These are phyloP conservation scores for Amanita polypyramis DNA, from an alignment of 768 basidiomycete species.

Conservation along the genomic window DNA sequence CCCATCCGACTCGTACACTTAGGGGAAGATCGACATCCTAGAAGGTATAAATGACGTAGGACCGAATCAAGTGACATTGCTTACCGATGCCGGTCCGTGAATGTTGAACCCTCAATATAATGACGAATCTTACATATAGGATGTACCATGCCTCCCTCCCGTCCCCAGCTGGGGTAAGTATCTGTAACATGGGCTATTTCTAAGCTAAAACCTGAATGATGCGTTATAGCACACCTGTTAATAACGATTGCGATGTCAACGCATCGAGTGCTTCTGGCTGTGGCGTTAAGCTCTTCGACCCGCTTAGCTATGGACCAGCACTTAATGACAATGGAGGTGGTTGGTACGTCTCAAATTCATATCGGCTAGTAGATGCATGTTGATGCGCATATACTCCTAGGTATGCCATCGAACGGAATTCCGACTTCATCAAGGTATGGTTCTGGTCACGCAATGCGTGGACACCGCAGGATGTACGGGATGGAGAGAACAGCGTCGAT, in stretches of 20 bases:
- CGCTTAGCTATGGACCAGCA: slow-evolving; percentile 41
- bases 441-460: slow-evolving; percentile 48
- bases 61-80: slow-evolving; percentile 43
- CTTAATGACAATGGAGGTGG: slow-evolving; percentile 56
- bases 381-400: too few species aligned
- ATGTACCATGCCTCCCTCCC: slow-evolving; percentile 42
- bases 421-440: slow-evolving; percentile 52
- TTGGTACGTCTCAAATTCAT: slow-evolving; percentile 30
- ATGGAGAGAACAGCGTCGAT: slow-evolving; percentile 30
- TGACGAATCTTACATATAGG: slow-evolving; percentile 16
- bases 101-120: background rate
- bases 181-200: background rate
- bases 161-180: slow-evolving; percentile 36
- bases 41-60: slow-evolving; percentile 49
- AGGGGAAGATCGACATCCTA: slow-evolving; percentile 44
- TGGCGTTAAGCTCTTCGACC: slow-evolving; percentile 32
- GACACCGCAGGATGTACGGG: slow-evolving; percentile 33
- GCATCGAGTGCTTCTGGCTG: slow-evolving; percentile 43
- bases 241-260: slow-evolving; percentile 38
- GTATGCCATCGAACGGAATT: slow-evolving; percentile 56
- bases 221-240: slow-evolving; percentile 21
- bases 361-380: too few species aligned
- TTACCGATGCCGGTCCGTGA: slow-evolving; percentile 37
- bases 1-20: background rate
- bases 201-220: background rate